Evolutionary conservation across 2,329 filamentous ascomycete genomes (phyloP).

Genomic region (Dothideomycetidae sp.): DNA sequence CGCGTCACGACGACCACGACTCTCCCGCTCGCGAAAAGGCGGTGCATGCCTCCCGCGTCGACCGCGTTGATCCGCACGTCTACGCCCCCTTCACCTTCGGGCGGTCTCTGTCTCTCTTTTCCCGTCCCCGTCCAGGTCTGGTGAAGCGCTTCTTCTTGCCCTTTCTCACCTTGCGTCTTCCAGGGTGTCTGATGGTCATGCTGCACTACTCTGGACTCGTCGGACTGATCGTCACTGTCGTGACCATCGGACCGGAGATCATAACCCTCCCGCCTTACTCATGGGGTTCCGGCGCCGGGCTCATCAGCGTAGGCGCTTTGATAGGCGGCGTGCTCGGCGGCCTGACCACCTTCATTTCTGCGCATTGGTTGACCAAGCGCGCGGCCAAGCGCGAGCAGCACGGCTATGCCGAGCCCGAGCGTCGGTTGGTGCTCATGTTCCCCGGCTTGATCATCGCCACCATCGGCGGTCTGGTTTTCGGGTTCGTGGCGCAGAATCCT

Average conservation of each 20-base stretch:
- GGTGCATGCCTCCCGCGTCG: constrained; percentile 14
- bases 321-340: constrained; percentile 25
- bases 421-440: constrained; percentile 26
- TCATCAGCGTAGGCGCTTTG: constrained; percentile 27
- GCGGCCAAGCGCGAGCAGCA: constrained; percentile 23
- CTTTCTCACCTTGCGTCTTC: constrained; percentile 25
- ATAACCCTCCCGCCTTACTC: constrained; percentile 28
- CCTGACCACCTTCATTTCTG: constrained; percentile 24
- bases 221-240: constrained; percentile 27
- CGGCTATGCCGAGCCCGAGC: constrained; percentile 28
- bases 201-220: constrained; percentile 30
- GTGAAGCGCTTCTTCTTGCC: constrained; percentile 24
- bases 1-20: constrained; percentile 13
- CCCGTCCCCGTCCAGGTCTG: constrained; percentile 24
- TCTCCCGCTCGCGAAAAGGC: constrained; percentile 14
- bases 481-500: constrained; percentile 27
- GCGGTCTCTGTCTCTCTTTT: constrained; percentile 24
- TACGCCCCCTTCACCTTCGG: constrained; percentile 18
- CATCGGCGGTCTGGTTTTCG: constrained; percentile 26
- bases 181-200: constrained; percentile 30
- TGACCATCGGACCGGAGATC: constrained; percentile 25
- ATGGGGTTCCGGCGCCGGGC: constrained; percentile 27
- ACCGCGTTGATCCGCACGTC: constrained; percentile 12
- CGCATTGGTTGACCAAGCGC: constrained; percentile 26
- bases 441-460: constrained; percentile 26